Base-by-base conservation (phyloP, 148 eudicot species). In the Linanthus parryae region DNA sequence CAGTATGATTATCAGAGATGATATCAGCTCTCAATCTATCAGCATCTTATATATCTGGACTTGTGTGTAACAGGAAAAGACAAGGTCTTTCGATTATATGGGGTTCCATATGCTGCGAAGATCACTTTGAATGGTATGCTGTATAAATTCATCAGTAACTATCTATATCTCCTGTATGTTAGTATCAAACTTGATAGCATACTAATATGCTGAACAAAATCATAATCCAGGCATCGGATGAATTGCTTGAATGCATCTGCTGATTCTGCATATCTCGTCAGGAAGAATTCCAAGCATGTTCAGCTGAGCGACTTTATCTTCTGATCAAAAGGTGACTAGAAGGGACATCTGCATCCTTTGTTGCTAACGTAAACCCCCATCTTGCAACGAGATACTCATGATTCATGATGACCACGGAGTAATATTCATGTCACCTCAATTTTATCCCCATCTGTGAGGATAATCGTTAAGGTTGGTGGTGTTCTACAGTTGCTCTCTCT, bases 21-120 rank as follows among this genome's bases (percentile, higher is more conserved):
- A 37, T 20, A 26, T 14, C 34, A 33, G 22, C 24, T 42, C 39
- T 25, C 58, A n/a, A n/a, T n/a, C n/a, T n/a, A n/a, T n/a, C n/a
- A n/a, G n/a, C n/a, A n/a, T n/a, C n/a, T n/a, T n/a, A n/a, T n/a
- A n/a, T n/a, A n/a, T 33, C 8, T 21, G 33, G 22, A 30, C 42
- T 44, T 25, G n/a, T 62, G 14, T 38, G 25, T 50, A 69, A 33
- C 64, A 88, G 96, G 96, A 83, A 81, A 64, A 74, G 74, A 54
- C 63, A 83, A 59, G 96, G 88, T 29, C 72, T 81, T 40, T 71
- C 92, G 21, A 70, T 84, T 5, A 76, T 88, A 50, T 58, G 81
- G 70, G 73, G 73, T 35, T 88, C 96, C 28, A 70, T 88, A 18
- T 84, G 96, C 71, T 88, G 96, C 16, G 96, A 88, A 59, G 96